Conservation (phyloP, 441 rosid genomes). For the Geranium incanum region DNA sequence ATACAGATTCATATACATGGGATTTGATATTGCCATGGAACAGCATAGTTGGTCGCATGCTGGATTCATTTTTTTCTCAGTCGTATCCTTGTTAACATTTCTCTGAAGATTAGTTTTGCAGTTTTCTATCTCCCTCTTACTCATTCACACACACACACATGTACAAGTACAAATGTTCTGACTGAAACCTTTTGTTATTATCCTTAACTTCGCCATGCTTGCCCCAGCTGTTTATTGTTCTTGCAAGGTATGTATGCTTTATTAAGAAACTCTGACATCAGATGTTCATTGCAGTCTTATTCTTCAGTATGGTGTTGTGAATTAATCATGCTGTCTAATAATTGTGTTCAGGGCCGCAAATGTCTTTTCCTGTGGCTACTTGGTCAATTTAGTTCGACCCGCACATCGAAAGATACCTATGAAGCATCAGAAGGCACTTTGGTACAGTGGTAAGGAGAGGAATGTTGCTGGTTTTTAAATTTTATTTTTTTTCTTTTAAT, state of each 20-base stretch:
- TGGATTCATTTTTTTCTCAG: slow-evolving; percentile 89
- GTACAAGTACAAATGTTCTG: not conserved
- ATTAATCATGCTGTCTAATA: slow-evolving; percentile 3
- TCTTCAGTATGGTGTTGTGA: not conserved
- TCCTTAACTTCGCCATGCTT: slow-evolving; percentile 39
- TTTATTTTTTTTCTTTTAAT: slow-evolving; percentile 1
- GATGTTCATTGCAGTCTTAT: slow-evolving; percentile 20
- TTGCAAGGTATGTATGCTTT: slow-evolving; percentile 60
- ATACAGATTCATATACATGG: slow-evolving; percentile 93
- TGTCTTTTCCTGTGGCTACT: slow-evolving; percentile 87
- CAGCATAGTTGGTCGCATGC: slow-evolving; percentile 97
- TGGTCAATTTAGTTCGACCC: slow-evolving; percentile 86
- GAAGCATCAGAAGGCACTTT: slow-evolving; percentile 94
- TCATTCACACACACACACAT: not conserved
- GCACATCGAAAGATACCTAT: slow-evolving; percentile 65
- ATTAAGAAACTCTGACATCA: slow-evolving; percentile 3
- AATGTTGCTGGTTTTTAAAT: slow-evolving; percentile 13
- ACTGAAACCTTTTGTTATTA: slow-evolving; percentile 17
- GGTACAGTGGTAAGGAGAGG: slow-evolving; percentile 87
- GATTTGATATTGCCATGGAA: slow-evolving; percentile 97
- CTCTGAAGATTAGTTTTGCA: slow-evolving; percentile 7
- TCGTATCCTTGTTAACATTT: slow-evolving; percentile 71
- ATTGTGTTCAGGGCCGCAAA: slow-evolving; percentile 68
- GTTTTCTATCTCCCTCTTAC: not conserved
- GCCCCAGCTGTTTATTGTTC: slow-evolving; percentile 63